Conservation (phyloP, 495 filamentous ascomycete species). For the Penicillium pancosmium region DNA sequence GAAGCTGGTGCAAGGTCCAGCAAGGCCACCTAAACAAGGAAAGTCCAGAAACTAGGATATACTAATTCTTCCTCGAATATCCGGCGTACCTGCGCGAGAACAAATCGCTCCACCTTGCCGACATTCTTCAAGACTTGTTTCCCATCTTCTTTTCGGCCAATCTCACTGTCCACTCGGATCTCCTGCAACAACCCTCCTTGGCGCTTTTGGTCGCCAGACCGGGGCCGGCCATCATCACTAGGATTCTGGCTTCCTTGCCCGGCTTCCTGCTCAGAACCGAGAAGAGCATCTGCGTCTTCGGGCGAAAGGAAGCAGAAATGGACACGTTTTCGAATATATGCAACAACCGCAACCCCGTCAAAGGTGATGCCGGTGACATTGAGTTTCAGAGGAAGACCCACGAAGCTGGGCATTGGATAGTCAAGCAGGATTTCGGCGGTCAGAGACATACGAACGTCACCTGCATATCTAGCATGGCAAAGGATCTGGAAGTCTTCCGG, state of each 20-base stretch:
- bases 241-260: constrained; percentile 32
- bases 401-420: constrained; percentile 97
- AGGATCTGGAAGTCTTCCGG: constrained; percentile 81
- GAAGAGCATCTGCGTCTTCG: constrained; percentile 74
- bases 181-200: constrained; percentile 81
- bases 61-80: constrained; percentile 99
- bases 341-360: constrained; percentile 88
- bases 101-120: constrained; percentile 96
- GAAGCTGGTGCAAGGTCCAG: not conserved
- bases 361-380: constrained; percentile 94
- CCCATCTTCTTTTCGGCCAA: constrained; percentile 84
- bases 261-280: constrained; percentile 53
- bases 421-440: constrained; percentile 95
- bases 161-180: constrained; percentile 95
- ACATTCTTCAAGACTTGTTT: constrained; percentile 97
- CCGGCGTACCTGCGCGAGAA: constrained; percentile 91
- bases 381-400: constrained; percentile 85
- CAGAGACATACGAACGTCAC: constrained; percentile 80
- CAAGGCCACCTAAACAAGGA: constrained; percentile 58
- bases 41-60: constrained; percentile 97
- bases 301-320: constrained; percentile 92
- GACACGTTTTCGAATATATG: constrained; percentile 75
- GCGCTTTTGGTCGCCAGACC: constrained; percentile 42
- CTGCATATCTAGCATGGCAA: constrained; percentile 83
- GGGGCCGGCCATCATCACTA: constrained; percentile 24